These are phyloP conservation scores for Coprinellus micaceus DNA, from an alignment of 768 basidiomycete species.

Conservation along the genomic window DNA sequence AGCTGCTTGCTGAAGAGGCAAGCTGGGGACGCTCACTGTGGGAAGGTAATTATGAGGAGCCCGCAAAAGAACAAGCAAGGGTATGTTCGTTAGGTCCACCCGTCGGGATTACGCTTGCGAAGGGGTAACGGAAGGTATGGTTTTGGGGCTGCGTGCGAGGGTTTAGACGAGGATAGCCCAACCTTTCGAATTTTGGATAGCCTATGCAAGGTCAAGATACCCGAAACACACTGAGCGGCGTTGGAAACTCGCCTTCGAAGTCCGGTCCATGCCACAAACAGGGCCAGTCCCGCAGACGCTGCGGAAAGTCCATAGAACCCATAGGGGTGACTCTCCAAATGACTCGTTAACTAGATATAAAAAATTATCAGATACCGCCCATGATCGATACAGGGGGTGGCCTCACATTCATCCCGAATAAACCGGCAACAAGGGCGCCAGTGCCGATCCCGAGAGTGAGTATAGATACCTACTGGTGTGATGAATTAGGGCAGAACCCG, in stretches of 20 bases:
- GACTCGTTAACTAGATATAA: constrained; percentile 57
- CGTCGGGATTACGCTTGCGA: background rate
- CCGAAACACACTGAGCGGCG: constrained; percentile 10
- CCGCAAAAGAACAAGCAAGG: too few species aligned
- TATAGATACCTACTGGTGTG: constrained; percentile 72
- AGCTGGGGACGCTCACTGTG: too few species aligned
- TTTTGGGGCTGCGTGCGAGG: background rate
- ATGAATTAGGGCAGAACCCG: constrained; percentile 1
- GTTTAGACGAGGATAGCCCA: constrained; percentile 27
- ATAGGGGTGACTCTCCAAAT: constrained; percentile 67
- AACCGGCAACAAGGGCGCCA: constrained; percentile 84
- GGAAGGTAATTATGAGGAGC: too few species aligned
- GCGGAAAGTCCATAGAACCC: constrained; percentile 71
- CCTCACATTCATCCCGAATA: constrained; percentile 94
- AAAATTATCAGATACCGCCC: constrained; percentile 12
- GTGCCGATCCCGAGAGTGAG: constrained; percentile 89
- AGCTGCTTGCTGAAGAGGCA: too few species aligned
- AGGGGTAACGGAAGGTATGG: constrained; percentile 1
- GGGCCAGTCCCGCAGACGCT: constrained; percentile 53
- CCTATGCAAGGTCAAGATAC: constrained; percentile 20
- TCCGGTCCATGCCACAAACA: constrained; percentile 62
- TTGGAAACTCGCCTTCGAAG: constrained; percentile 62
- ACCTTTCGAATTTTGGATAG: constrained; percentile 46
- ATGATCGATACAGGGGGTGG: constrained; percentile 12
- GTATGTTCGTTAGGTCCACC: background rate